These are phyloP conservation scores for Dictyostelium intermedium DNA, from an alignment of 78 protist genomes.

Conservation along the genomic window DNA sequence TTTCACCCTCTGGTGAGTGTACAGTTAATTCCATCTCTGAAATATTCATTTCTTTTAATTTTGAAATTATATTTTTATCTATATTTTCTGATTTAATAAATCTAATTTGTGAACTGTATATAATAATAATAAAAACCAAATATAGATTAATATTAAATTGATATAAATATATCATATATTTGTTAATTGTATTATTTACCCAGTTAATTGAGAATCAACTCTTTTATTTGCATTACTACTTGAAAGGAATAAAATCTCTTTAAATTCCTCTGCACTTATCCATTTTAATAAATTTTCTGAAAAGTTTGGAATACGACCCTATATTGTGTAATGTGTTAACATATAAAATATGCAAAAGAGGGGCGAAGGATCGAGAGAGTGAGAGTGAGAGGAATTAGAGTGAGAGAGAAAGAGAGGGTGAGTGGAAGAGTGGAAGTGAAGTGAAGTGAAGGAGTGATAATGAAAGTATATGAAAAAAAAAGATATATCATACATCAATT, in stretches of 20 bases:
- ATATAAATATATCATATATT: too few relatives aligned
- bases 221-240: slow-evolving; percentile 78
- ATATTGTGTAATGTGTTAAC: background rate
- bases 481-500: background rate
- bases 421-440: too few relatives aligned
- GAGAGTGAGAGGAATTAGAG: too few relatives aligned
- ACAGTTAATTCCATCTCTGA: slow-evolving; percentile 21
- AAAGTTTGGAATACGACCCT: slow-evolving; percentile 34
- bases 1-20: background rate
- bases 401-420: too few relatives aligned
- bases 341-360: too few relatives aligned
- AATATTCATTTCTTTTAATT: background rate
- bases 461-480: too few relatives aligned
- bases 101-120: slow-evolving; percentile 37
- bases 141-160: too few relatives aligned
- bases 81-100: slow-evolving; percentile 22
- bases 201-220: slow-evolving; percentile 64
- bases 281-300: slow-evolving; percentile 23
- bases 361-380: background rate
- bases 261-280: background rate
- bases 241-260: slow-evolving; percentile 48
- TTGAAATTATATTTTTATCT: background rate
- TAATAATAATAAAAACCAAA: too few relatives aligned
- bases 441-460: background rate
- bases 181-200: slow-evolving; percentile 21